A percentile compares a stretch with the other conserved stretches of the same genome.
Conservation (phyloP, 1,139 yeast species). For the Suzukiozyma palmioleophila region DNA sequence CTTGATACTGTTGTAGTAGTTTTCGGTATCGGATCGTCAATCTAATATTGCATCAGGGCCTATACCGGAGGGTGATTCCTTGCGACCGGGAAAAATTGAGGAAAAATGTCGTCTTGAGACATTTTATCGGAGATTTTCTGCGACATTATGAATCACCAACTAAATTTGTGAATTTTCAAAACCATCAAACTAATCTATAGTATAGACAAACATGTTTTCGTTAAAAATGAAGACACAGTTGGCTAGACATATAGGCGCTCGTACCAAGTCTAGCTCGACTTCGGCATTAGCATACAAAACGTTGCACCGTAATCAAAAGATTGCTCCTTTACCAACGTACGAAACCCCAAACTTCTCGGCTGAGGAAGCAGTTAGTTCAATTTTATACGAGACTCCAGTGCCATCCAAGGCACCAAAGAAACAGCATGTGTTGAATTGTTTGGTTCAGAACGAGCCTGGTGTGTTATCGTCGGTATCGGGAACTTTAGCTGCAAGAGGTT, state of each 20-base stretch:
- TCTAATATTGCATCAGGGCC: neutral
- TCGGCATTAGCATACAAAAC: constrained; percentile 94
- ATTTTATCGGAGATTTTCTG: neutral
- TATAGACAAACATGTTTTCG: neutral
- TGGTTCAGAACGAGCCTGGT: constrained; percentile 98
- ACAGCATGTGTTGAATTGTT: constrained; percentile 90
- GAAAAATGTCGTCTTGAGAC: neutral
- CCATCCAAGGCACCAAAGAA: constrained; percentile 64
- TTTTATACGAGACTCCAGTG: constrained; percentile 88
- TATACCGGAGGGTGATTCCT: neutral
- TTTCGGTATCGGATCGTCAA: neutral
- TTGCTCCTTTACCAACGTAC: constrained; percentile 92
- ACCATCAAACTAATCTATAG: neutral
- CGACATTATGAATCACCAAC: neutral
- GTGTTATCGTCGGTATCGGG: constrained; percentile 91
- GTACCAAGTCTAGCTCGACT: constrained; percentile 59
- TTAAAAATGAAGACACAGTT: neutral
- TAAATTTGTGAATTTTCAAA: neutral
- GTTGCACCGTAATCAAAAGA: constrained; percentile 76
- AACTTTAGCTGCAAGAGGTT: constrained; percentile 95
- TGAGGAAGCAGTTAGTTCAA: constrained; percentile 91
- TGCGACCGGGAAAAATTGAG: neutral
- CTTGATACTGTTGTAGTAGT: no score
- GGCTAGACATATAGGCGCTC: constrained; percentile 5
- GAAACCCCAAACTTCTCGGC: constrained; percentile 96